Evolutionary conservation across 1,284 basidiomycete genomes (phyloP), one percentile per base, ranked within the genome.

Genomic region (Fomitopsis pinicola): DNA sequence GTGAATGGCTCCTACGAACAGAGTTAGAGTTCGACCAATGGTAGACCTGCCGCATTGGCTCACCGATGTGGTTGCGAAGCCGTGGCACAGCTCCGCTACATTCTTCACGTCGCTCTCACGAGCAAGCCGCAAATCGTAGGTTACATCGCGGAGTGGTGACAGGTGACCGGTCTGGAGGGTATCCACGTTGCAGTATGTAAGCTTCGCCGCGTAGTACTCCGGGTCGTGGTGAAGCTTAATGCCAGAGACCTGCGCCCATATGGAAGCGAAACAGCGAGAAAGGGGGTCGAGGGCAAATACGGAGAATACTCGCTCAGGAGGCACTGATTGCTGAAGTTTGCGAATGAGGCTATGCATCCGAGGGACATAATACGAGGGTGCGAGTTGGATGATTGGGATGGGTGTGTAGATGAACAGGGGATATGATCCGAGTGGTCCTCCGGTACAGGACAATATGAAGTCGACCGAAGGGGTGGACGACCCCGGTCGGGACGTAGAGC

Each of bases 141-240:
- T 54, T 35, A 72, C 62, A 38, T 74, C 72, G n/a, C 67, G 63
- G 42, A 71, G 62, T 33, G 69, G 14, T 6, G 73, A 61, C n/a
- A 60, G 54, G 1, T 65, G 66, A 6, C 74, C 63, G 22, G 66
- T 64, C 3, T 67, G 70, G 62, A 90, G 71, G 0, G 82, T 80
- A 9, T 69, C 48, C 8, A 55, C 62, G 1, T 82, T 85, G 71
- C 86, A 87, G 64, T 78, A 82, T 14, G 82, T 78, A 59, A 88
- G 78, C 56, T 76, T 82, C 0, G 88, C 85, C 22, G 80, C 79
- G 65, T 91, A 91, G 69, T 89, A 91, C 35, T 69, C 68, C 0
- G 81, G 80, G 1, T 78, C 69, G 2, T 56, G 19, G n/a, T 77
- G 69, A 22, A 70, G 58, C 2, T 66, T 60, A 35, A 85, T 75